Evolutionary conservation across 352 stramenopile genomes (phyloP).

Genomic region (Phytophthora podocarpi): DNA sequence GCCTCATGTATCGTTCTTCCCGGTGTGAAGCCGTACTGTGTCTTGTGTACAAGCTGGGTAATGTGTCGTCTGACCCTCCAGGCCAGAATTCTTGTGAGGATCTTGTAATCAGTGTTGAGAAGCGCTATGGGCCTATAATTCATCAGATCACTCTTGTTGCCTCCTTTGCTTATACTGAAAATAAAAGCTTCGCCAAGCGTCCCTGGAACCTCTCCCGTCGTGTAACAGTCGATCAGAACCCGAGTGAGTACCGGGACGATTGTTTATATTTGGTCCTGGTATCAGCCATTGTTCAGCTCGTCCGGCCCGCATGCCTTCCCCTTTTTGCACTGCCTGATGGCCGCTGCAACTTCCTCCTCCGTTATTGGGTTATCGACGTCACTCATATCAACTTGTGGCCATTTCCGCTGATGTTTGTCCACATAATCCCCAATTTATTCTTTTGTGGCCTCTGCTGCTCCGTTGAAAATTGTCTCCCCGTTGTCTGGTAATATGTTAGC

Average conservation of each 20-base stretch:
- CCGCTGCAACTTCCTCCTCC: not conserved
- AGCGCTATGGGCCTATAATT: slow-evolving; percentile 13
- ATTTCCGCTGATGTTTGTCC: not conserved
- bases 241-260: not conserved
- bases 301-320: slow-evolving; percentile 1
- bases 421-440: not conserved
- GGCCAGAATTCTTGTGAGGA: slow-evolving; percentile 1
- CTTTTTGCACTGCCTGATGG: not conserved
- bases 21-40: slow-evolving; percentile 1
- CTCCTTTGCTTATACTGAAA: slow-evolving; percentile 3
- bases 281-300: not conserved
- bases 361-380: not conserved
- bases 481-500: not conserved
- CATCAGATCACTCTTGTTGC: not conserved
- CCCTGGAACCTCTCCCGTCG: too few relatives aligned
- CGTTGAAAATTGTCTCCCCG: not conserved
- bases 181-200: slow-evolving; percentile 9
- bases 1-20: slow-evolving; percentile 5
- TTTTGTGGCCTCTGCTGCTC: not conserved
- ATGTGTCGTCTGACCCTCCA: not conserved
- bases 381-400: not conserved
- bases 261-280: not conserved
- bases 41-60: not conserved
- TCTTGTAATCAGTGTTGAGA: slow-evolving; percentile 14
- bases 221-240: slow-evolving; percentile 2